Conservation (phyloP, 768 basidiomycete species). For the Cubamyces sp. region DNA sequence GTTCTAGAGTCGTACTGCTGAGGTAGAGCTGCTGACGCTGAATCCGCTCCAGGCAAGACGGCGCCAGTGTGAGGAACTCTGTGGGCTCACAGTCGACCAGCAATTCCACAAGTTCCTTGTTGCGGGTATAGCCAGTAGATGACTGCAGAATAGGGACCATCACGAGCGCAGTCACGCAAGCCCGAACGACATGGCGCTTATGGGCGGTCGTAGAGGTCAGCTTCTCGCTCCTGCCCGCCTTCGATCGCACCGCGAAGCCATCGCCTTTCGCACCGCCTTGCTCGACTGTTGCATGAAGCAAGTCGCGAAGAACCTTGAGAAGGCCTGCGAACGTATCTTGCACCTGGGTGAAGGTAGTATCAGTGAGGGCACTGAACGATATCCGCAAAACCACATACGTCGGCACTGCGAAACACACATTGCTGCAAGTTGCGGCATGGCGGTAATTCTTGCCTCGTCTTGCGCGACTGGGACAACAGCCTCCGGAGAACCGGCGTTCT, state of each 20-base stretch:
- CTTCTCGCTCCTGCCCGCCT: not conserved
- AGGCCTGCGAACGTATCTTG: constrained; percentile 49
- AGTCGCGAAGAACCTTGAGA: constrained; percentile 41
- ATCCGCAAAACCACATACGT: constrained; percentile 50
- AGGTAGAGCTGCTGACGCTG: constrained; percentile 59
- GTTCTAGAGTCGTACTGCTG: constrained; percentile 50
- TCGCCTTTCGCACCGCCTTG: constrained; percentile 52
- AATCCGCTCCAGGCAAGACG: constrained; percentile 58
- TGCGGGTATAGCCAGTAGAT: constrained; percentile 61
- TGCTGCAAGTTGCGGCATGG: constrained; percentile 51
- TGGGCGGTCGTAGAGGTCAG: not conserved
- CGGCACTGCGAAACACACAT: constrained; percentile 66
- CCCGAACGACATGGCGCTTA: constrained; percentile 44
- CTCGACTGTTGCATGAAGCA: constrained; percentile 46
- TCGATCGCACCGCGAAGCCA: constrained; percentile 43
- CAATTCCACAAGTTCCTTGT: constrained; percentile 61
- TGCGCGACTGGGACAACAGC: constrained; percentile 32
- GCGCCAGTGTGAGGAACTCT: constrained; percentile 62
- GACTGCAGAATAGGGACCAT: constrained; percentile 67
- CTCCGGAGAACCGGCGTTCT: constrained; percentile 52
- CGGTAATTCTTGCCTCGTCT: constrained; percentile 16
- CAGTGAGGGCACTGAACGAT: too few relatives aligned
- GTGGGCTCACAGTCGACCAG: constrained; percentile 53
- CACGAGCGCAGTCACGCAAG: constrained; percentile 64
- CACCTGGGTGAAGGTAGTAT: constrained; percentile 42